Evolutionary conservation across 257 asterid genomes (phyloP), one percentile per base, ranked within the genome.

Genomic region (Osmanthus fragrans): DNA sequence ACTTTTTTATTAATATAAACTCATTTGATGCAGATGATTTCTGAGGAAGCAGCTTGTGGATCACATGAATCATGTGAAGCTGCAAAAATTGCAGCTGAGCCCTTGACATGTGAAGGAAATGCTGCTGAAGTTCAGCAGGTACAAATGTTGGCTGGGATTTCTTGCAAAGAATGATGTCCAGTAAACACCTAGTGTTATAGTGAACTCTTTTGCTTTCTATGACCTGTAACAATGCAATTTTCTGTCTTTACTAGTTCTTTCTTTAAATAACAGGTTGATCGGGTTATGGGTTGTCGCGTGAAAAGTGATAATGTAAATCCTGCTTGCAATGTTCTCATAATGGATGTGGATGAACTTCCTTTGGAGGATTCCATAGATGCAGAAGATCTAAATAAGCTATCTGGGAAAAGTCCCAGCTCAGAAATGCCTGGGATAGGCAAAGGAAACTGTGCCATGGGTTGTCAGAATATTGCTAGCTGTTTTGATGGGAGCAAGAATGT

Each of bases 211-310:
- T 65, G 37, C 32, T 68, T 66, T 65, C 58, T 42, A 42, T 67
- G 65, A 39, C 65, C 76, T 40, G 32, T 36, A 33, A 39, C 68
- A 51, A 42, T 21, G 27, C 23, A 33, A 32, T 78, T 45, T 69
- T 39, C 54, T 67, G 16, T 77, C 69, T 39, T 4, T 49, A 4
- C 27, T 33, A 39, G 30, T 33, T 73, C 71, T 18, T 49, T 73
- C 58, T 39, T 58, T 73, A 7, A 36, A 71, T n/a, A 83, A 80
- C 87, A 92, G 98, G 99, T 96, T 72, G 95, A 93, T 87, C 90
- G 91, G 71, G 92, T 96, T 79, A 49, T 93, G 86, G 99, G 96
- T 73, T 93, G 97, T 78, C 94, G 97, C 45, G 84, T 89, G 73
- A 85, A 80, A 87, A 88, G 82, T 78, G 90, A 87, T 71, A 76